A percentile compares a stretch with the other conserved stretches of the same genome.
These are phyloP conservation scores for Pestalotiopsis fici DNA, from an alignment of 2,329 filamentous ascomycete species.

Conservation along the genomic window DNA sequence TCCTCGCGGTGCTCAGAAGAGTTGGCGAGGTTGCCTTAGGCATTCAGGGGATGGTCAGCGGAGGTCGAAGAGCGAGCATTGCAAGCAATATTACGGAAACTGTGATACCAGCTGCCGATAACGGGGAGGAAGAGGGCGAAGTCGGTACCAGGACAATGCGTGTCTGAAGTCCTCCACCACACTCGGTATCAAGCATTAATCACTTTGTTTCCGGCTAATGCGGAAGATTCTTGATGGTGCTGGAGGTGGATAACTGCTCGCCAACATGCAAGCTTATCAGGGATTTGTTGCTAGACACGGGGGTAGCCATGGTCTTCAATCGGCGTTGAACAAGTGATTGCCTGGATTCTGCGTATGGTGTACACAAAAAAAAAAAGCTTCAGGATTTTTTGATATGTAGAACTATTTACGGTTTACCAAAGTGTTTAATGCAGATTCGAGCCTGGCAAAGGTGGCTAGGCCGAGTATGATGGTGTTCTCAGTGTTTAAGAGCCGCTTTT, in stretches of 20 bases:
- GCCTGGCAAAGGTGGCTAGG: no score
- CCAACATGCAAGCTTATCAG: not conserved
- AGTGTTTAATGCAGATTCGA: not conserved
- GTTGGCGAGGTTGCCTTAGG: constrained; percentile 77
- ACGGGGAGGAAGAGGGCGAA: constrained; percentile 14
- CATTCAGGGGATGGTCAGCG: constrained; percentile 49
- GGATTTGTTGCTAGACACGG: not conserved
- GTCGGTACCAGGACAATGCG: constrained; percentile 11
- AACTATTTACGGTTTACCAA: not conserved
- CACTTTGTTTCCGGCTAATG: not conserved
- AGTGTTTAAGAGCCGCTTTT: no score
- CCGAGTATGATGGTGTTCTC: no score
- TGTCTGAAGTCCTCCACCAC: not conserved
- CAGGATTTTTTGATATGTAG: not conserved
- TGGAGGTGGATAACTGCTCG: not conserved
- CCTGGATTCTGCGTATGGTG: not conserved
- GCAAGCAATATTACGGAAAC: constrained; percentile 29
- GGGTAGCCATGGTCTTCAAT: not conserved
- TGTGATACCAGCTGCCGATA: not conserved
- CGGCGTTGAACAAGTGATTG: not conserved
- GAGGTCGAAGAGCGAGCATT: constrained; percentile 40
- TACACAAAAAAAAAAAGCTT: not conserved
- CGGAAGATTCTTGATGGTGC: not conserved
- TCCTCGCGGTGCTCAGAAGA: constrained; percentile 76
- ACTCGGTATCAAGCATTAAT: not conserved